These are phyloP conservation scores for Penicillium simplicissimum DNA, from an alignment of 495 filamentous ascomycete species.

Conservation along the genomic window DNA sequence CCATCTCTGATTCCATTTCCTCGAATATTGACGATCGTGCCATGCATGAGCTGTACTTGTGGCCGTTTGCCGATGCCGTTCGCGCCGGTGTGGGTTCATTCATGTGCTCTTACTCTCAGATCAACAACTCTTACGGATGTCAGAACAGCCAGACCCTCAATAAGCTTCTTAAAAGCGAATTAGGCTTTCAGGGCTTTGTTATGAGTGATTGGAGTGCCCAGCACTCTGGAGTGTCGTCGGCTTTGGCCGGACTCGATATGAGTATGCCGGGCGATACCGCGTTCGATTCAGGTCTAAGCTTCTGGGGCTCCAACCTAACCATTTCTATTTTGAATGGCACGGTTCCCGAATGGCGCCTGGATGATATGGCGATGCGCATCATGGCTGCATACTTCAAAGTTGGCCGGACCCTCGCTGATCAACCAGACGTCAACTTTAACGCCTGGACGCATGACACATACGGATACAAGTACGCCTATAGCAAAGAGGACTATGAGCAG, in stretches of 20 bases:
- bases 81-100: slow-evolving; percentile 60
- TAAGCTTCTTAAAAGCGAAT: slow-evolving; percentile 62
- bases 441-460: slow-evolving; percentile 2
- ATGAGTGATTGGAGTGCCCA: slow-evolving; percentile 67
- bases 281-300: slow-evolving; percentile 4
- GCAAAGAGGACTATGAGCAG: slow-evolving; percentile 5
- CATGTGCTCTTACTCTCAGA: slow-evolving; percentile 70
- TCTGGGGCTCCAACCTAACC: slow-evolving; percentile 9
- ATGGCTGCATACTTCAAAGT: slow-evolving; percentile 11
- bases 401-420: neutral
- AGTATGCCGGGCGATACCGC: slow-evolving; percentile 48
- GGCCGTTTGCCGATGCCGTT: slow-evolving; percentile 70
- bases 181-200: slow-evolving; percentile 68
- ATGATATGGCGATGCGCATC: slow-evolving; percentile 11
- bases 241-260: slow-evolving; percentile 62
- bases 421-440: slow-evolving; percentile 2
- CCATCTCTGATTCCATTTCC: slow-evolving; percentile 33
- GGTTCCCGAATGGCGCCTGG: slow-evolving; percentile 4
- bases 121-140: slow-evolving; percentile 68
- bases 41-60: slow-evolving; percentile 79
- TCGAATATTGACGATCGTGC: slow-evolving; percentile 65
- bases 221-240: slow-evolving; percentile 48
- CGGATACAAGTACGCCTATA: slow-evolving; percentile 1
- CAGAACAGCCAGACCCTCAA: slow-evolving; percentile 63
- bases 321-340: slow-evolving; percentile 4